These are phyloP conservation scores for Plasmodium ovale DNA, from an alignment of 169 alveolate genomes.

Conservation along the genomic window DNA sequence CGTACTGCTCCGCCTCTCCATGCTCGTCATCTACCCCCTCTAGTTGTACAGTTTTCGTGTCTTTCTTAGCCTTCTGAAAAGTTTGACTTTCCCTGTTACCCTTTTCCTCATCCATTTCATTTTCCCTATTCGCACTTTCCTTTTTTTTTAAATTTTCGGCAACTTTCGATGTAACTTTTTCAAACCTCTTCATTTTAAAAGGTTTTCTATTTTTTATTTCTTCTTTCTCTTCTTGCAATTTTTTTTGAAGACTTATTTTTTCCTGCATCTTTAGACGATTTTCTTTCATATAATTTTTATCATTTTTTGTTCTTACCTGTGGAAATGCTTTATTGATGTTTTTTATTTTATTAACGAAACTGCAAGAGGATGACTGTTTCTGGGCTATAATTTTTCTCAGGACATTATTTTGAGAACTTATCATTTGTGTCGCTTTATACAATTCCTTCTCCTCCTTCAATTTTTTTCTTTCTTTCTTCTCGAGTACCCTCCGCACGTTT, in stretches of 20 bases:
- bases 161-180: constrained; percentile 45
- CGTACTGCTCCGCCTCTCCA: neutral
- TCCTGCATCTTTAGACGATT: constrained; percentile 28
- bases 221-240: constrained; percentile 30
- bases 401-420: constrained; percentile 39
- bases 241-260: constrained; percentile 29
- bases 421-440: constrained; percentile 39
- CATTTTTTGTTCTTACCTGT: constrained; percentile 24
- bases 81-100: too few relatives aligned
- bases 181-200: constrained; percentile 40
- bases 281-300: constrained; percentile 71
- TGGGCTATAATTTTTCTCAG: constrained; percentile 55
- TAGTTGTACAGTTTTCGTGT: too few relatives aligned
- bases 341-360: constrained; percentile 47
- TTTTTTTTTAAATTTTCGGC: constrained; percentile 17
- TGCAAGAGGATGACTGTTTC: constrained; percentile 30
- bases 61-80: too few relatives aligned
- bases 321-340: constrained; percentile 51
- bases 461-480: constrained; percentile 44
- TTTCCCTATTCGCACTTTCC: neutral
- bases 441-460: constrained; percentile 49
- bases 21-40: neutral
- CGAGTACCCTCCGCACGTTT: constrained; percentile 37
- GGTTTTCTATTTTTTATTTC: constrained; percentile 44
- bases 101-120: neutral